These are phyloP conservation scores for Eremothecium gossypii DNA, from an alignment of 1,139 yeast genomes.

Conservation along the genomic window DNA sequence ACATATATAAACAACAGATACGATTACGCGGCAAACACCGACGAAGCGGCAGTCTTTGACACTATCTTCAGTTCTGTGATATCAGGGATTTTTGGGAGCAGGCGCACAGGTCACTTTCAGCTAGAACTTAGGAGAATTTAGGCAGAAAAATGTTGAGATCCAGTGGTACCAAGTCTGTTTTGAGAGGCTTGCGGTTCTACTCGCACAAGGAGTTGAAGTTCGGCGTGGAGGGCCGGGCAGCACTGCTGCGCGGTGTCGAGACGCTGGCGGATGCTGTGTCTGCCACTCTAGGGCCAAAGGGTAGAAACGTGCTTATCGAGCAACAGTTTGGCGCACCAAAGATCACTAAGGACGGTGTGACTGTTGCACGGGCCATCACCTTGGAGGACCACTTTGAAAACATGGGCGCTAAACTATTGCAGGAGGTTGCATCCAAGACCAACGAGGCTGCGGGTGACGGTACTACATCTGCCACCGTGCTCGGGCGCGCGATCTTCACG, in stretches of 20 bases:
- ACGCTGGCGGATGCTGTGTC: conserved; percentile 95
- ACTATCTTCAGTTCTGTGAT: conserved; percentile 2
- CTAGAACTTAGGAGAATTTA: background rate
- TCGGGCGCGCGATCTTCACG: conserved; percentile 94
- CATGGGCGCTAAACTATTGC: conserved; percentile 85
- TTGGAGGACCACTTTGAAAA: conserved; percentile 92
- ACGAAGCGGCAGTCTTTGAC: too few relatives aligned
- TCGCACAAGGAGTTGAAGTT: conserved; percentile 94
- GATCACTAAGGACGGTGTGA: conserved; percentile 99
- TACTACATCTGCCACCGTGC: conserved; percentile 95
- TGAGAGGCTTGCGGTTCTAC: conserved; percentile 23
- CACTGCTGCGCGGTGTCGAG: conserved; percentile 90
- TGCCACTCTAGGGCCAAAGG: conserved; percentile 96
- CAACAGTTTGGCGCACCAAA: conserved; percentile 97
- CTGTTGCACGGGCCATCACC: conserved; percentile 85
- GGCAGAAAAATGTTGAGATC: conserved; percentile 1
- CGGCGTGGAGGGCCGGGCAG: conserved; percentile 98
- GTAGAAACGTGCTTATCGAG: conserved; percentile 94
- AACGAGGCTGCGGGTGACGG: conserved; percentile 99
- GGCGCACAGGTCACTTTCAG: background rate
- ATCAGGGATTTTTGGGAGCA: conserved; percentile 1
- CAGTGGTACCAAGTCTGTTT: background rate
- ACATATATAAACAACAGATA: too few relatives aligned
- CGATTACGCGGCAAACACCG: too few relatives aligned
- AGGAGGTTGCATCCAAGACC: conserved; percentile 97